phyloP scores from a whole-genome alignment of 768 basidiomycete genomes.

The Hericium rajendrae region DNA sequence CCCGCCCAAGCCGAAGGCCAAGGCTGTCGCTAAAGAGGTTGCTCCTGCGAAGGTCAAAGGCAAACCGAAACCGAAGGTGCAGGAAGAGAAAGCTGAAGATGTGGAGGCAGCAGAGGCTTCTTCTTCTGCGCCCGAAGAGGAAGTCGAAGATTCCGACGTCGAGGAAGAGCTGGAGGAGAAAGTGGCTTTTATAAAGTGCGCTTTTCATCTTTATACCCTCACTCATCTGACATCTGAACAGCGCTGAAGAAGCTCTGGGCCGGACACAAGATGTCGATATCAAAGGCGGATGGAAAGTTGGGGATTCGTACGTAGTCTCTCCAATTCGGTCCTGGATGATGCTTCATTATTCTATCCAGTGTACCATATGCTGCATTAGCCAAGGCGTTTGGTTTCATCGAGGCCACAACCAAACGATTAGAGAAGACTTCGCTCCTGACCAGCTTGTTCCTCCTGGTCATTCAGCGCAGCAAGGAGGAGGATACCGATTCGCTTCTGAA shows the following conservation, averaged over 20 bases:
- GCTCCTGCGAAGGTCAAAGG: neutral
- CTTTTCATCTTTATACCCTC: neutral
- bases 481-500: slow-evolving; percentile 74
- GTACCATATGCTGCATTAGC: slow-evolving; percentile 93
- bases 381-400: slow-evolving; percentile 81
- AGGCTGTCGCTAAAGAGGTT: neutral
- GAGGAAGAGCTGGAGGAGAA: slow-evolving; percentile 35
- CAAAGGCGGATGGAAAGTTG: slow-evolving; percentile 74
- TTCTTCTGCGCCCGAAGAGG: slow-evolving; percentile 18
- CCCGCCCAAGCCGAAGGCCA: neutral
- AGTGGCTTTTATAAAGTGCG: slow-evolving; percentile 60
- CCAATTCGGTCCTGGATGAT: neutral
- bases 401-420: slow-evolving; percentile 88
- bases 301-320: slow-evolving; percentile 58
- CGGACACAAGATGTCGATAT: slow-evolving; percentile 64
- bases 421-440: slow-evolving; percentile 89
- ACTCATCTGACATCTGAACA: slow-evolving; percentile 16
- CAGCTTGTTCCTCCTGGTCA: slow-evolving; percentile 80
- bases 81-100: neutral
- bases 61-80: neutral
- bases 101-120: slow-evolving; percentile 10
- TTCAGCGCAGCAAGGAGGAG: slow-evolving; percentile 70
- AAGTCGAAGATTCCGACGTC: slow-evolving; percentile 26
- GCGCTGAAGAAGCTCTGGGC: slow-evolving; percentile 61
- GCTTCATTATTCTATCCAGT: slow-evolving; percentile 28